These are phyloP conservation scores for Paraphaeosphaeria sporulosa DNA, from an alignment of 2,329 filamentous ascomycete genomes.

Conservation along the genomic window DNA sequence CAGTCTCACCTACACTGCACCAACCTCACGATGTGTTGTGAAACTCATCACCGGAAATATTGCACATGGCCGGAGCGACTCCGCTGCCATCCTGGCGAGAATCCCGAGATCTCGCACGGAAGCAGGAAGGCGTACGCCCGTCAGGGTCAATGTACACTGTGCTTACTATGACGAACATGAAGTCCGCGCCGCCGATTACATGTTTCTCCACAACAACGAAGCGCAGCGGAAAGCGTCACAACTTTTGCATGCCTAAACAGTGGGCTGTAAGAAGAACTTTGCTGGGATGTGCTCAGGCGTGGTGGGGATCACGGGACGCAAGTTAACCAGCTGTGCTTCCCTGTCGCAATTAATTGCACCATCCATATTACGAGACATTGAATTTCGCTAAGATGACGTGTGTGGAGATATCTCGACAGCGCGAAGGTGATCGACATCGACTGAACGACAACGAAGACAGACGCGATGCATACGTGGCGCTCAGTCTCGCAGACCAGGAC, in stretches of 20 bases:
- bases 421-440: background rate
- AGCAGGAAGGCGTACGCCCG: slow-evolving; percentile 1
- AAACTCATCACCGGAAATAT: background rate
- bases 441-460: slow-evolving; percentile 7
- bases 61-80: slow-evolving; percentile 3
- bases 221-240: background rate
- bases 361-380: background rate
- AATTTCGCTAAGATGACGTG: slow-evolving; percentile 7
- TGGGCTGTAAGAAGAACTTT: background rate
- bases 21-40: background rate
- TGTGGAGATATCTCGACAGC: slow-evolving; percentile 8
- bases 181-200: slow-evolving; percentile 5
- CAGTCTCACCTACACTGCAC: slow-evolving; percentile 3
- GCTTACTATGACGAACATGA: background rate
- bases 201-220: slow-evolving; percentile 2
- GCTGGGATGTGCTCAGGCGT: background rate
- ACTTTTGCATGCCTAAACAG: background rate
- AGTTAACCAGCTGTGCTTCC: background rate
- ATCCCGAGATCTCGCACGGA: background rate
- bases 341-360: slow-evolving; percentile 5
- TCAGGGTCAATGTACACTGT: background rate
- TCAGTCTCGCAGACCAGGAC: background rate
- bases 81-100: background rate
- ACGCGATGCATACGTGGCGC: slow-evolving; percentile 7
- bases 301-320: background rate